Evolutionary conservation across 1,284 basidiomycete genomes (phyloP).

Genomic region (Cutaneotrichosporon arboriforme): DNA sequence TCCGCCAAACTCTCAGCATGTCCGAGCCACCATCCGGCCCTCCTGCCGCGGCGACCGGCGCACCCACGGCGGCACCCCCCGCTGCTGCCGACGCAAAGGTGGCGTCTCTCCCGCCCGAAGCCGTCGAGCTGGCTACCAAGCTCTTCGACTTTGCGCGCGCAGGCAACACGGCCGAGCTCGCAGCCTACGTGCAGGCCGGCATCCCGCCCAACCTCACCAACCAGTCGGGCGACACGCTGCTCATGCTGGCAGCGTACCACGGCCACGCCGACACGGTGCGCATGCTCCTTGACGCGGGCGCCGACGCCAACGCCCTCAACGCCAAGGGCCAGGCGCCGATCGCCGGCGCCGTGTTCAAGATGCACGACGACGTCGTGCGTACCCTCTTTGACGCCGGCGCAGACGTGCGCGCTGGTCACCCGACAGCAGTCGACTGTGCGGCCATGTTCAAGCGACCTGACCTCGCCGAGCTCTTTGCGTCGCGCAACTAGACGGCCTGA

Average conservation of each 20-base stretch:
- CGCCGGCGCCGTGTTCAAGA: conserved; percentile 77
- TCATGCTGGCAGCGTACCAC: conserved; percentile 78
- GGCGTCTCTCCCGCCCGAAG: conserved; percentile 41
- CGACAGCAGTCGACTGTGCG: conserved; percentile 65
- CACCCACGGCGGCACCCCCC: background rate
- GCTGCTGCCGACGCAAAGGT: background rate
- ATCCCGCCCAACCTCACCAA: conserved; percentile 75
- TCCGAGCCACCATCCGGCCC: background rate
- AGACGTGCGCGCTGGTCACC: conserved; percentile 62
- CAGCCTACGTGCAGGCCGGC: conserved; percentile 64
- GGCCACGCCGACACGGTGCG: conserved; percentile 60
- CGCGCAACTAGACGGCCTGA: background rate
- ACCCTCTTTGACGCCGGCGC: conserved; percentile 61
- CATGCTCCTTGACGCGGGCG: conserved; percentile 56
- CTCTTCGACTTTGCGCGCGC: conserved; percentile 71
- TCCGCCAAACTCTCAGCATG: too few relatives aligned
- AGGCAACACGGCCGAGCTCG: conserved; percentile 53
- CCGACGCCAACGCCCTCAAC: conserved; percentile 67
- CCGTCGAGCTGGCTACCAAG: conserved; percentile 63
- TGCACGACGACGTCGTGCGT: conserved; percentile 58
- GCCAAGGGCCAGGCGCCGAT: conserved; percentile 72
- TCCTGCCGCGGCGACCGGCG: background rate
- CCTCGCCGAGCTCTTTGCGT: conserved; percentile 8
- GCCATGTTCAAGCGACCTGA: conserved; percentile 23
- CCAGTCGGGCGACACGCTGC: conserved; percentile 66